Percentiles rank a stretch among this genome's conserved stretches.
These are phyloP conservation scores for Magnaporthales sp. DNA, from an alignment of 2,329 filamentous ascomycete species.

Conservation along the genomic window DNA sequence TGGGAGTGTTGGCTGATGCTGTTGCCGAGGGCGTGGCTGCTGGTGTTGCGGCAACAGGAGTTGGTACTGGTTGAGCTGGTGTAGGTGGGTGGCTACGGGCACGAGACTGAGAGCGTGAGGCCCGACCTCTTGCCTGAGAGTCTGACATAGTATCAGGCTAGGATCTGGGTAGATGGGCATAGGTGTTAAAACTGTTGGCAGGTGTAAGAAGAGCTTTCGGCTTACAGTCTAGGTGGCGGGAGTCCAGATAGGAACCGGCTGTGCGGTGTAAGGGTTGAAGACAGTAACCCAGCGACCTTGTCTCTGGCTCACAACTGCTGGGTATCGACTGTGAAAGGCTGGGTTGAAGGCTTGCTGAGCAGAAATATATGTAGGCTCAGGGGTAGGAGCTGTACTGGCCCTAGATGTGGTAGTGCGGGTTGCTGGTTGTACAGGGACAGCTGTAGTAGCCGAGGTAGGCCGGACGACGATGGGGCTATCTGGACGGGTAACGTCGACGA, in stretches of 20 bases:
- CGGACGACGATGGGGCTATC: neutral
- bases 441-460: neutral
- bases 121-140: neutral
- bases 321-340: neutral
- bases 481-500: constrained; percentile 3
- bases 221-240: neutral
- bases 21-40: neutral
- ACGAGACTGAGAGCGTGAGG: neutral
- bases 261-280: neutral
- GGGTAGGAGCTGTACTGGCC: neutral
- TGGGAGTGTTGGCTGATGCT: neutral
- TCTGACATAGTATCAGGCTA: neutral
- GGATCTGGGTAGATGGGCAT: neutral
- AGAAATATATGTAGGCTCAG: neutral
- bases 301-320: neutral
- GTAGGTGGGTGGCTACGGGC: neutral
- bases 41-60: neutral
- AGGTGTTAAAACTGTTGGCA: neutral
- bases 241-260: neutral
- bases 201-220: neutral
- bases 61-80: neutral
- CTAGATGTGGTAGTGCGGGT: neutral
- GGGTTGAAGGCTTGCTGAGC: neutral
- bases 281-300: neutral
- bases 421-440: neutral